A percentile compares a stretch with the other conserved stretches of the same genome.
These are phyloP conservation scores for Talaromyces wortmannii DNA, from an alignment of 495 filamentous ascomycete genomes.

Conservation along the genomic window DNA sequence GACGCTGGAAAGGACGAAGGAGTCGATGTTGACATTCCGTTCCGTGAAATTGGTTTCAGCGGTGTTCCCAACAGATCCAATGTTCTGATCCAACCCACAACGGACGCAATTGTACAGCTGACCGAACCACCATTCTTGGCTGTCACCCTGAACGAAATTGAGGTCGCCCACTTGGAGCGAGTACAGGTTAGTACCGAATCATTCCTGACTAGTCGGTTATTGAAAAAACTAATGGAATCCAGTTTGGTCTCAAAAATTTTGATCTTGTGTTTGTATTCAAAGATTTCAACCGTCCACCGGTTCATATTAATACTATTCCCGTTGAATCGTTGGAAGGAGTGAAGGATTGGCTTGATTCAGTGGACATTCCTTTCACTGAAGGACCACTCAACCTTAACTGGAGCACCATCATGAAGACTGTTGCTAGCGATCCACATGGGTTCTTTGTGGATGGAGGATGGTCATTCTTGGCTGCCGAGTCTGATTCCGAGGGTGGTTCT, in stretches of 20 bases:
- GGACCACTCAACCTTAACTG: conserved; percentile 97
- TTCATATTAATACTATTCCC: conserved; percentile 96
- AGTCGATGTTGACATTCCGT: conserved; percentile 90
- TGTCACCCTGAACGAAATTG: conserved; percentile 89
- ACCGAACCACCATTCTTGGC: conserved; percentile 97
- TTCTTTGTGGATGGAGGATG: conserved; percentile 97
- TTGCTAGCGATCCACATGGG: conserved; percentile 82
- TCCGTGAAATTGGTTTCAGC: conserved; percentile 92
- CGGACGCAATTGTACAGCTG: conserved; percentile 95
- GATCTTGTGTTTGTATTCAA: conserved; percentile 98
- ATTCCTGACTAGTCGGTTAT: conserved; percentile 6
- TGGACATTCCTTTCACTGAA: conserved; percentile 90
- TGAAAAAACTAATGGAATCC: conserved; percentile 10
- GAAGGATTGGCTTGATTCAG: conserved; percentile 95
- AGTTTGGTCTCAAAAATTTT: conserved; percentile 98
- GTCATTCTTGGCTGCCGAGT: conserved; percentile 84
- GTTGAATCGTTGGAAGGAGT: conserved; percentile 91
- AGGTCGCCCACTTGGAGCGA: conserved; percentile 92
- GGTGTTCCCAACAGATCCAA: conserved; percentile 94
- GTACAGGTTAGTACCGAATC: conserved; percentile 55
- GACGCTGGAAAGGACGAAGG: conserved; percentile 80
- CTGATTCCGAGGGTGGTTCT: conserved; percentile 73
- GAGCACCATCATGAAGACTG: conserved; percentile 99
- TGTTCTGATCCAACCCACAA: conserved; percentile 90
- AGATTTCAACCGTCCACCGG: conserved; percentile 80